Evolutionary conservation across 257 asterid species (phyloP), one percentile per base, ranked within the genome.

Genomic region (Verbascum thapsus): DNA sequence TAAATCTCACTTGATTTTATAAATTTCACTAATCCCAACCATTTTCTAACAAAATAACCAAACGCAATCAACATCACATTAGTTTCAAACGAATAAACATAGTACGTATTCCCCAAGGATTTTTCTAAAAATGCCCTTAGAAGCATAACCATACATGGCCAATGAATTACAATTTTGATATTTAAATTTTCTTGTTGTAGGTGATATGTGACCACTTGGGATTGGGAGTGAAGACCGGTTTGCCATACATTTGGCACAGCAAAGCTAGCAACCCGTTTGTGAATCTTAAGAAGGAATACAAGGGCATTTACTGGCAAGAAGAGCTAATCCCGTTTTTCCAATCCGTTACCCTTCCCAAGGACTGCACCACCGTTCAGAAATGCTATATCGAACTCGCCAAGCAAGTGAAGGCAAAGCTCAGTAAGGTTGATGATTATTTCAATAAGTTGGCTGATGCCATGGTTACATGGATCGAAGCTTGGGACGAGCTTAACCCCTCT

Each of bases 231-330:
- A 79, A 79, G 60, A 79, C 84, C 0, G 84, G 84, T 0, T 57
- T 79, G 59, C 84, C 84, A 0, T 79, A 79, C 79, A 79, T 79
- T 48, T 79, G 84, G 84, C 84, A 79, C 79, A 79, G 81, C 81
- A 79, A 79, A 71, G 84, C 79, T 7, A 79, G 84, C 79, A 75
- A 75, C 64, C 81, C 81, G 2, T 79, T 79, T 35, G 72, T 75
- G 73, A 79, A 79, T 61, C 79, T 79, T 10, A 69, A 72, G 79
- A 79, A 79, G 57, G 84, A 79, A 53, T 79, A 79, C 79, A 79
- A 79, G 67, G 84, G 84, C n/a, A 75, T 79, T 53, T 79, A 75
- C 72, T 79, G 81, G 84, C 84, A 79, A 38, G 84, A 79, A 44
- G 84, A 79, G 47, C 66, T 79, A n/a, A 79, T 79, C 69, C 84